Evolutionary conservation across 768 basidiomycete genomes (phyloP), one percentile per base, ranked within the genome.

Genomic region (Macrolepiota albuminosa): DNA sequence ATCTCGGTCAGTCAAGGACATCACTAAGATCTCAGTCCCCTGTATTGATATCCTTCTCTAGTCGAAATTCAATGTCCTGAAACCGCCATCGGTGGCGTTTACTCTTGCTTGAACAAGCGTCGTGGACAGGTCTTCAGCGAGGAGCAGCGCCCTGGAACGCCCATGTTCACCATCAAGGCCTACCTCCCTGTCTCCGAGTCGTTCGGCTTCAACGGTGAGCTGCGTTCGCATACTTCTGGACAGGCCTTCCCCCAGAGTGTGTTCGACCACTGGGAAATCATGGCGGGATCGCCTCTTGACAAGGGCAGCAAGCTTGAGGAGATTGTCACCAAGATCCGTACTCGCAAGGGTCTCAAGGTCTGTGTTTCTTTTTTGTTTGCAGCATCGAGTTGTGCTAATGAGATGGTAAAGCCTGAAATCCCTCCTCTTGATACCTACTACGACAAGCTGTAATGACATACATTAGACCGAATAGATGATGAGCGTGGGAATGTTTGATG

Each of bases 81-180:
- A 75, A 91, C 84, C 72, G 95, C 92, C 61, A 96, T 98, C 66
- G 96, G 95, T 76, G 95, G 96, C 81, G 93, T 98, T 77, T 98
- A 98, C 87, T 84, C 82, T 57, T 84, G 84, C 63, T 76, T 94
- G 78, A 98, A 97, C 86, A 93, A 90, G 80, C 91, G 95, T 72
- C 92, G 95, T 85, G 96, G 96, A 64, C 95, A 97, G 73, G 96
- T 99, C 63, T 96, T 95, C 85, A 91, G 89, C 67, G 92, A 98
- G 77, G 96, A 98, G 77, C 96, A 98, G 78, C 83, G 96, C 69
- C 80, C 87, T 4, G 97, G 97, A 79, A 98, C 97, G n/a, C 96
- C 97, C 63, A 97, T 98, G 94, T 96, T 96, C 88, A 98, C 90
- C 50, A 89, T 99, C 77, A 98, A 97, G 85, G 95, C 95, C 29